Evolutionary conservation across 2,329 filamentous ascomycete species (phyloP), one percentile per base, ranked within the genome.

Genomic region (Boeremia lycopersici): DNA sequence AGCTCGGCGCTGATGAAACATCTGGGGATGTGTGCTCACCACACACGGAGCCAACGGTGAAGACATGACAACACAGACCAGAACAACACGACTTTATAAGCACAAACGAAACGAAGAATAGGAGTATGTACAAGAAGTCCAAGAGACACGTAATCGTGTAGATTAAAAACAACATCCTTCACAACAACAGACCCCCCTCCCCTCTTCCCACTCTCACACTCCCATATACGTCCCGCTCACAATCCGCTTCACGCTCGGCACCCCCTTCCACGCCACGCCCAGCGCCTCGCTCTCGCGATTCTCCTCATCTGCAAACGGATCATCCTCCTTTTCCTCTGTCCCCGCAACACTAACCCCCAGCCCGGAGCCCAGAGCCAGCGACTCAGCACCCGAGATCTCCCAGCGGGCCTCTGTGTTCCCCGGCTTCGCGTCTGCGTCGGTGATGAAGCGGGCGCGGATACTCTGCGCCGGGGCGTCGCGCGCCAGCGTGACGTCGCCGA

Each of bases 351-450:
- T 79, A 8, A 81, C 74, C 4, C 85, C 87, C 51, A 97, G 84
- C 9, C 86, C 86, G 61, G 86, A 89, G 0, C 84, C 84, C 0
- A 84, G 64, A 3, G 67, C 75, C 7, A 70, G 60, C 13, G 77
- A 76, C 29, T 83, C 76, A 34, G 83, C 79, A 2, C 79, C 82
- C 23, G 56, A 66, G 19, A 89, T 78, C 71, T 96, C 92, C 86
- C 93, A 97, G 51, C 88, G 82, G 0, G 90, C 90, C 73, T 99
- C 93, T 8, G 96, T 83, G 48, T 85, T 86, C 0, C 92, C 91
- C 5, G 89, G 85, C 59, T 85, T 86, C 0, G 90, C 86, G 46
- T 85, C 81, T 23, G 85, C 85, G 30, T 93, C 88, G 0, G 90
- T 90, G 23, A 88, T 79, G 64, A 99, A 89, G 3, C 92, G 86